Percentiles rank a stretch among this genome's conserved stretches.
Conservation (phyloP, 768 basidiomycete genomes). For the Chlorophyllum brunneum region DNA sequence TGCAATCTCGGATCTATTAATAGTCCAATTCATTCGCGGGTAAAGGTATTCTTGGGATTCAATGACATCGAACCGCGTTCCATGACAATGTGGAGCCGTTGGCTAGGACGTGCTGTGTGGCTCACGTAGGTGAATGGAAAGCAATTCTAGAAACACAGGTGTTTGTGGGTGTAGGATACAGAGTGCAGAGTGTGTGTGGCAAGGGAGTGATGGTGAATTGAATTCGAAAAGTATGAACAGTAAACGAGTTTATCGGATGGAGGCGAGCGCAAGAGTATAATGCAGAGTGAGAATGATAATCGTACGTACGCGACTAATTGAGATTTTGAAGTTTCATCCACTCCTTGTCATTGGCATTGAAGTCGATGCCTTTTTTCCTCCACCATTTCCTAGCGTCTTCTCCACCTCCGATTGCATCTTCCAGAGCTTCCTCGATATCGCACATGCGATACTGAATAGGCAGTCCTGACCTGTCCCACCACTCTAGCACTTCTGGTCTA, state of each 20-base stretch:
- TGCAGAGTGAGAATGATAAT: no score
- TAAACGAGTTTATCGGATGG: not conserved
- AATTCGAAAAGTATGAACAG: not conserved
- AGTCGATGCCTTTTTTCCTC: constrained; percentile 77
- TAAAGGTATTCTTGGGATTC: no score
- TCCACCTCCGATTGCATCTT: constrained; percentile 83
- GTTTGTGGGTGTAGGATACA: no score
- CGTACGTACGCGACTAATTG: constrained; percentile 38
- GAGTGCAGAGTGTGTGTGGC: no score
- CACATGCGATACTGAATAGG: constrained; percentile 86
- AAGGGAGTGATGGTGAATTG: no score
- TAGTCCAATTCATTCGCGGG: not conserved
- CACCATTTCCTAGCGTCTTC: constrained; percentile 77
- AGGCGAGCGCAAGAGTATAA: no score
- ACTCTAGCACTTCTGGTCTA: constrained; percentile 76
- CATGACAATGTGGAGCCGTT: no score
- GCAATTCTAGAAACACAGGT: no score
- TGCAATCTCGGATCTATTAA: not conserved
- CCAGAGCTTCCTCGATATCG: constrained; percentile 88
- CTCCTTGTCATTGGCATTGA: constrained; percentile 79
- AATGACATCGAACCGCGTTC: no score
- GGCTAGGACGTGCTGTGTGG: no score
- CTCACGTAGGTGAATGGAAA: no score
- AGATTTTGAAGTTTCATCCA: constrained; percentile 83
- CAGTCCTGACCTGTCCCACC: constrained; percentile 82